These are phyloP conservation scores for Pythium aquatile DNA, from an alignment of 352 stramenopile genomes.

Conservation along the genomic window DNA sequence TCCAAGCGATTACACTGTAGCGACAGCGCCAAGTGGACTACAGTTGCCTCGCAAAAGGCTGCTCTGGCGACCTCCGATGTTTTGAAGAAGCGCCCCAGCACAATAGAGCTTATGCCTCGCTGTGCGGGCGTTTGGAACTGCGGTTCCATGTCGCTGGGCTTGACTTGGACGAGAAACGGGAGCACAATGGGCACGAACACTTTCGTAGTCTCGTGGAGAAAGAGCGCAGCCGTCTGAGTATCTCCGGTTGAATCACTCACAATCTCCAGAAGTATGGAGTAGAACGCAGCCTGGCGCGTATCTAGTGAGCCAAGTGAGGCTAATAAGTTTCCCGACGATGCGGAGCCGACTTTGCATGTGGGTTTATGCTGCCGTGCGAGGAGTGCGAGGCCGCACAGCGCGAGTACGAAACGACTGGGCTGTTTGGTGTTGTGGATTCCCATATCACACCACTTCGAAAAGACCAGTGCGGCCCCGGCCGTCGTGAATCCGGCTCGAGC, in stretches of 20 bases:
- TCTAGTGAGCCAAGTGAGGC: constrained; percentile 31
- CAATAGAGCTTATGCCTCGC: constrained; percentile 72
- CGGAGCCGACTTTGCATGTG: neutral
- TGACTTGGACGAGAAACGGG: constrained; percentile 49
- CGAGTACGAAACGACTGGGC: constrained; percentile 38
- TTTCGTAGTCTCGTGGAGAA: constrained; percentile 36
- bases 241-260: constrained; percentile 27
- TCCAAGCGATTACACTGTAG: constrained; percentile 75
- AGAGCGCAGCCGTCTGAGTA: constrained; percentile 35
- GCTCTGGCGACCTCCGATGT: constrained; percentile 32
- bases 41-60: constrained; percentile 56
- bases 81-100: constrained; percentile 54
- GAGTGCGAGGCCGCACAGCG: constrained; percentile 46
- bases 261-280: constrained; percentile 47
- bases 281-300: constrained; percentile 41
- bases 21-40: constrained; percentile 67
- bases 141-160: constrained; percentile 54
- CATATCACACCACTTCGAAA: constrained; percentile 44
- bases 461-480: constrained; percentile 47
- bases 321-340: constrained; percentile 27
- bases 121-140: constrained; percentile 45
- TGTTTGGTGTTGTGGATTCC: constrained; percentile 31
- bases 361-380: constrained; percentile 43
- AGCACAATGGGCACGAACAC: constrained; percentile 46
- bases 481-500: constrained; percentile 61